Evolutionary conservation across 345 rosid species (phyloP).

Genomic region (Toxicodendron radicans): DNA sequence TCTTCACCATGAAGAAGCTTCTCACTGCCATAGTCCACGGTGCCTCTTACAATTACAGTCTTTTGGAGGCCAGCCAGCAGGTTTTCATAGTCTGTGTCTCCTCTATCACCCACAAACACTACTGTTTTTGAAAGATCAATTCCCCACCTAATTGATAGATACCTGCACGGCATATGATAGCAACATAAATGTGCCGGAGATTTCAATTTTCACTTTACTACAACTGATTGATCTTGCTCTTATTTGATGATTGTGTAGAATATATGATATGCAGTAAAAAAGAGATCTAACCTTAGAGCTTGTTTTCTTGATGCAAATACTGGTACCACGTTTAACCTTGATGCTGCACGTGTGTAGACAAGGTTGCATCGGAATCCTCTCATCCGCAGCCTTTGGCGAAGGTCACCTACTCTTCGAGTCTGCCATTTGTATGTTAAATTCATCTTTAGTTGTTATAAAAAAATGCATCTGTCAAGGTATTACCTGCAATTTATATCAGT

Average conservation of each 20-base stretch:
- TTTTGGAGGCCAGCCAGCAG: constrained; percentile 75
- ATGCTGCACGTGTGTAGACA: constrained; percentile 58
- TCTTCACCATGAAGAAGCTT: constrained; percentile 57
- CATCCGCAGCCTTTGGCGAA: constrained; percentile 80
- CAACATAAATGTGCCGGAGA: no score
- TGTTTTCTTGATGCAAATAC: constrained; percentile 80
- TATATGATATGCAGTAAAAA: not conserved
- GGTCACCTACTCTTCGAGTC: constrained; percentile 63
- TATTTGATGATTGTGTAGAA: not conserved
- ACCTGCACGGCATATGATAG: constrained; percentile 42
- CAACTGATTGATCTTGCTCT: not conserved
- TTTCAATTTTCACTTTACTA: not conserved
- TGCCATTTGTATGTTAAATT: constrained; percentile 34
- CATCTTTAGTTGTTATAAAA: constrained; percentile 16
- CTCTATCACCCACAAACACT: constrained; percentile 70
- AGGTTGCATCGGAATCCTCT: constrained; percentile 79
- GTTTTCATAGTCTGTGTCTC: constrained; percentile 82
- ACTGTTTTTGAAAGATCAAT: constrained; percentile 58
- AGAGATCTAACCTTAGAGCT: constrained; percentile 63
- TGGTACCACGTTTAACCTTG: constrained; percentile 74
- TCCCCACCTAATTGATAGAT: constrained; percentile 84
- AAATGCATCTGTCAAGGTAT: constrained; percentile 10
- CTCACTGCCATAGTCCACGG: constrained; percentile 61
- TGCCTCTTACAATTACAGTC: constrained; percentile 57
- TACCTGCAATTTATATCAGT: not conserved